Percentiles rank a stretch among this genome's conserved stretches.
Evolutionary conservation across 306 rosid species (phyloP).

Genomic region (Cucumis cinereus): DNA sequence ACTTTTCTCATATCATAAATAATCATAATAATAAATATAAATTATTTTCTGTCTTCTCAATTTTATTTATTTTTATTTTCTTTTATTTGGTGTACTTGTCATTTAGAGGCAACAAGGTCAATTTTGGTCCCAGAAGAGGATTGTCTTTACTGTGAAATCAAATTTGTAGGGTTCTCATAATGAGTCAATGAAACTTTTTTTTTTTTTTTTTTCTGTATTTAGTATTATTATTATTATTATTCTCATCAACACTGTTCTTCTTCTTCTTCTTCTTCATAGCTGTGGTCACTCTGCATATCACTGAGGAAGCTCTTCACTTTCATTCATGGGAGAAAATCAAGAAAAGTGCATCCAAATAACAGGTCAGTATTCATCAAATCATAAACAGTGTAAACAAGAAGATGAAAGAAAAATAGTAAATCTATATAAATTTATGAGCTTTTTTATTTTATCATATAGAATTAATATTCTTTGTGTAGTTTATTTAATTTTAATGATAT

Average conservation of each 20-base stretch:
- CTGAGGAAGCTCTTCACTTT: neutral
- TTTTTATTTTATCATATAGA: too few relatives aligned
- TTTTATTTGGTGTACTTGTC: neutral
- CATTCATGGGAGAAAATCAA: conserved; percentile 6
- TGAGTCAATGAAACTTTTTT: neutral
- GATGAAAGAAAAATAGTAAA: neutral
- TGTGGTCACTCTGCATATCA: neutral
- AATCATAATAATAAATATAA: neutral
- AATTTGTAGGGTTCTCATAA: neutral
- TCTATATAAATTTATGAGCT: neutral
- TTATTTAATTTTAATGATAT: neutral
- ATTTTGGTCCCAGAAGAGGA: neutral
- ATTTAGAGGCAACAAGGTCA: neutral
- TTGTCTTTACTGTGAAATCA: neutral
- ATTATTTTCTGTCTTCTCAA: neutral
- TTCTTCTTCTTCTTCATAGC: neutral
- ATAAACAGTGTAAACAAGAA: neutral
- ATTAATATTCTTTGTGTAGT: neutral
- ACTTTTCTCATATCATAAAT: neutral
- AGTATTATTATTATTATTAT: too few relatives aligned
- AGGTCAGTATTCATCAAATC: neutral
- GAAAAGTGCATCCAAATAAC: conserved; percentile 8
- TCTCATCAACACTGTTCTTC: neutral
- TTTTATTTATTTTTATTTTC: too few relatives aligned
- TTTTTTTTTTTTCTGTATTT: too few relatives aligned